Evolutionary conservation across 768 basidiomycete genomes (phyloP), one percentile per base, ranked within the genome.

Genomic region (Leccinum aurantiacum): DNA sequence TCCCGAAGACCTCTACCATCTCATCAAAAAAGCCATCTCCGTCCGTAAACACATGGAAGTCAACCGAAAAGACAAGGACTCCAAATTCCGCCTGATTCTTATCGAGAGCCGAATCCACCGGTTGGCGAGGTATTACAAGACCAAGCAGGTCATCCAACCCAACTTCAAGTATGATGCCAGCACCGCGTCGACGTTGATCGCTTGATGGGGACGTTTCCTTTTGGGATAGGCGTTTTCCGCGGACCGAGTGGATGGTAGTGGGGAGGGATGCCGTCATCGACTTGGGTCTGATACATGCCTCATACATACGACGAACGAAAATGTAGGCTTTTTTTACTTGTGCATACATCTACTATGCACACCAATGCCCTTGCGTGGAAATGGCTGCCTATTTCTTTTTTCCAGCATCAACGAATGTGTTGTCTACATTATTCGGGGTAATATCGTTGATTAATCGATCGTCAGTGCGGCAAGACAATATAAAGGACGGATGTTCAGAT

Each of bases 11-110:
- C 90, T 98, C 64, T 97, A 93, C 90, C 90, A 94, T 86, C 89
- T 97, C 78, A 90, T 98, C 87, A 98, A 98, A 89, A 99, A 98
- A 88, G 96, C 96, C 77, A 95, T 99, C 73, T 84, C 93, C 70
- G 94, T 99, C 73, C 94, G 95, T 80, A 98, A 98, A 84, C 96
- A 98, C 80, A 86, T 99, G 69, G 93, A 97, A 79, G 83, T 85
- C 71, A 98, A 97, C 90, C 89, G 96, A 76, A 96, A 95, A 78
- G 96, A 99, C 86, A 96, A 94, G 84, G 95, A 98, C 84, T 93
- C 92, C 77, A 96, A 88, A 73, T 88, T 87, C 84, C 93, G 95
- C 76, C 88, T 98, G 72, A 98, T 98, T 83, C 82, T 98, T 71
- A 96, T 99, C 84, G 96, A 99, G 85, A 96, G 94, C 67, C 87